Conservation (phyloP, 2,329 filamentous ascomycete species). For the Microascus cirrosus region DNA sequence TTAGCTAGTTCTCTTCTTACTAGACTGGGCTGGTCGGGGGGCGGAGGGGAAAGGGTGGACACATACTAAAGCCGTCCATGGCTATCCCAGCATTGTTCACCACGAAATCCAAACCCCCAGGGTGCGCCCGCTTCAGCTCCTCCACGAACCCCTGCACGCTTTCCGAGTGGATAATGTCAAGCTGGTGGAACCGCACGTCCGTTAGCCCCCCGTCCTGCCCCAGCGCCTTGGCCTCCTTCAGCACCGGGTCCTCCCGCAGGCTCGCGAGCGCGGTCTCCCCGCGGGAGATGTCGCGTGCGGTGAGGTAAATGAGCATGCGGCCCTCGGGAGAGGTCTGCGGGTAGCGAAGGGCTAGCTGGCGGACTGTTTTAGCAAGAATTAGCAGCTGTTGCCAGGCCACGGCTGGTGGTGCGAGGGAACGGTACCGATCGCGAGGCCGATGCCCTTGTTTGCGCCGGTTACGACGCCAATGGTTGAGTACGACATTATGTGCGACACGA, state of each 20-base stretch:
- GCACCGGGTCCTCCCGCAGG: conserved; percentile 27
- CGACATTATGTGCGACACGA: conserved; percentile 11
- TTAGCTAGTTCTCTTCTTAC: neutral
- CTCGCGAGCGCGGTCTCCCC: conserved; percentile 32
- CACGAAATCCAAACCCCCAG: conserved; percentile 37
- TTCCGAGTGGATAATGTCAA: conserved; percentile 33
- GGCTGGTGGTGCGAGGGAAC: neutral
- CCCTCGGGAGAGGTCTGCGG: conserved; percentile 27
- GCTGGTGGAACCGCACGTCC: conserved; percentile 31
- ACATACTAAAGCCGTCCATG: conserved; percentile 29
- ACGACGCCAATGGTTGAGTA: conserved; percentile 32
- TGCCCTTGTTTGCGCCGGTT: conserved; percentile 40
- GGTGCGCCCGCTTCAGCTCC: conserved; percentile 28
- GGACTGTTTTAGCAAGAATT: conserved; percentile 34
- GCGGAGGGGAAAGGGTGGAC: neutral
- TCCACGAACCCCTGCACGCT: conserved; percentile 30
- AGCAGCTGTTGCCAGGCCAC: neutral
- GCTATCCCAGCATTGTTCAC: conserved; percentile 43
- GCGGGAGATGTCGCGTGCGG: conserved; percentile 32
- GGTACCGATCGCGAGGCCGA: conserved; percentile 10
- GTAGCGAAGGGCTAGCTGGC: conserved; percentile 41
- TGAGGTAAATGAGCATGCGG: conserved; percentile 39
- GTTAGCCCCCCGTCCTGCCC: conserved; percentile 24
- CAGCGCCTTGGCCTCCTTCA: conserved; percentile 34
- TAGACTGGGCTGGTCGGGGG: neutral